Base-by-base conservation (phyloP, 176 grass and related monocot genomes). In the Elaeis guineensis region DNA sequence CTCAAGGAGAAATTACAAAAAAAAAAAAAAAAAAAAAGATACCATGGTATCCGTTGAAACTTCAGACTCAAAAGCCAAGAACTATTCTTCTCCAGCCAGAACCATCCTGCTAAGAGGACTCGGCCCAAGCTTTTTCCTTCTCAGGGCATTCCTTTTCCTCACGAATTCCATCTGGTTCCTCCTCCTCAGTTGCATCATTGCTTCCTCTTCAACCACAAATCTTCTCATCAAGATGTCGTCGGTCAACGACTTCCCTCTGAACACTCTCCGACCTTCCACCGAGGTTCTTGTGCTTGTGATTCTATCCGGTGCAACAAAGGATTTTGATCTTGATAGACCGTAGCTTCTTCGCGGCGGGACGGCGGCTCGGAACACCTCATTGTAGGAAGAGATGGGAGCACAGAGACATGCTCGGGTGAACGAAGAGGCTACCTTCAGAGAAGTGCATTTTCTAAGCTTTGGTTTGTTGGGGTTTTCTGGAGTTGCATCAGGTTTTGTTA, bases 341-440 rank as follows among this genome's bases (percentile, higher is more conserved):
- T 89, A 92, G 79, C 93, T 98, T 23, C 93, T 80, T 6, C 93
- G 76, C 23, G 93, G 84, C 9, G 84, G 81, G 20, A 73, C 75
- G 66, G 92, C 94, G 49, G 66, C 55, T 25, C 61, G 81, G 62
- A 98, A 98, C 71, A 71, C 81, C 25, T 89, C 87, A 51, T 77
- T 98, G 77, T 98, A 98, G 2, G 94, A 89, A 5, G 88, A 98
- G 69, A 98, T 98, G 16, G 94, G 94, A 16, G 84, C 88, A 55
- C 88, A 98, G 7, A 93, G 88, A 62, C 94, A 98, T 24, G 92
- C 93, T 17, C 93, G 69, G 52, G 94, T 91, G 87, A 97, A 89
- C 17, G 88, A 93, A 55, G 84, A 80, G 44, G 94, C 94, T 7
- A 81, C 88, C 77, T 92, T 98, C n/a, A 89, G 71, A 16, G 94